phyloP scores from a whole-genome alignment of 2,329 filamentous ascomycete genomes.

The Aureobasidium sp. region DNA sequence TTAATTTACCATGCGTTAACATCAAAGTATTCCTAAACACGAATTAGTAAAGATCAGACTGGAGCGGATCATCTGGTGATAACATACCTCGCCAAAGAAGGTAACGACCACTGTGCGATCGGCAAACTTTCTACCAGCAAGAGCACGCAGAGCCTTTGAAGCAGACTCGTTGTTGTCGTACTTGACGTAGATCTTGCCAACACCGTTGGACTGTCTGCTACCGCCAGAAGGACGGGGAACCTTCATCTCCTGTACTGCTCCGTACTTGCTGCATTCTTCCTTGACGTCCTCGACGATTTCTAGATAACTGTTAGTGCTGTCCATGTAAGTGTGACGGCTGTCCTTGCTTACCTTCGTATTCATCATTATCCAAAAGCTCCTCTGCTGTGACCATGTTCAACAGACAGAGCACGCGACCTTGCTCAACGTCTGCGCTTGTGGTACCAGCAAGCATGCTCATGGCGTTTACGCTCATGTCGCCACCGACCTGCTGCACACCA shows the following conservation, averaged over 20 bases:
- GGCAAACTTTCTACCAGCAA: slow-evolving; percentile 92
- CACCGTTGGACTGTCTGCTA: slow-evolving; percentile 73
- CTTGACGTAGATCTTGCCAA: slow-evolving; percentile 97
- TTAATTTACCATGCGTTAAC: slow-evolving; percentile 67
- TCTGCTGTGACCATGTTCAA: slow-evolving; percentile 98
- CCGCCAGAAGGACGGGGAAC: slow-evolving; percentile 80
- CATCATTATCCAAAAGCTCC: slow-evolving; percentile 85
- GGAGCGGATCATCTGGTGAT: background rate
- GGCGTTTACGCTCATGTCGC: slow-evolving; percentile 93
- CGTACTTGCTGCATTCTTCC: slow-evolving; percentile 90
- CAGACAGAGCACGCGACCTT: slow-evolving; percentile 77
- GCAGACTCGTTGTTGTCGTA: slow-evolving; percentile 72
- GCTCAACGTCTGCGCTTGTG: slow-evolving; percentile 61
- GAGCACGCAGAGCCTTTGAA: slow-evolving; percentile 73
- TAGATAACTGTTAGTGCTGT: slow-evolving; percentile 32
- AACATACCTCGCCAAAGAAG: slow-evolving; percentile 80
- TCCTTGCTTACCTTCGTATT: slow-evolving; percentile 75
- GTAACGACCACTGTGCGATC: slow-evolving; percentile 94
- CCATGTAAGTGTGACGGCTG: background rate
- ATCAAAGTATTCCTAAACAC: slow-evolving; percentile 77
- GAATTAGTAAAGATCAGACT: background rate
- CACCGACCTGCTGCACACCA: slow-evolving; percentile 81
- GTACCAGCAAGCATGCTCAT: slow-evolving; percentile 97
- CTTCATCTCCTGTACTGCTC: slow-evolving; percentile 78
- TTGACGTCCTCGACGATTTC: slow-evolving; percentile 94